Percentiles rank a stretch among this genome's conserved stretches.
Evolutionary conservation across 1,284 basidiomycete genomes (phyloP).

Genomic region (Tausonia pullulans): DNA sequence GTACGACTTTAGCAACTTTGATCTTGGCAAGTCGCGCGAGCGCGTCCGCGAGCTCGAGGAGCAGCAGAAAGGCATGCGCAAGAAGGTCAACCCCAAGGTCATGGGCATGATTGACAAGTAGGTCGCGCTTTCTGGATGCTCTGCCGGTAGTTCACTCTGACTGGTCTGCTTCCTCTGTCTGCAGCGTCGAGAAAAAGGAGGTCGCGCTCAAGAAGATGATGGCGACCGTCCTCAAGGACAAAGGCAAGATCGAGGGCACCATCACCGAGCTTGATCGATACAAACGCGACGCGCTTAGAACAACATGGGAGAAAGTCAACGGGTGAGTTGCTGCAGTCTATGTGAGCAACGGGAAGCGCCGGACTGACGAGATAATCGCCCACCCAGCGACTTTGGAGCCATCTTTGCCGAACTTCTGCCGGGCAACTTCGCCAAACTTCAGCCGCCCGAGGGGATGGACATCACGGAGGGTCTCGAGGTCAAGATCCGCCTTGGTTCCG

Average conservation of each 20-base stretch:
- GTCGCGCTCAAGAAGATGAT: slow-evolving; percentile 76
- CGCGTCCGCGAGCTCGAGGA: slow-evolving; percentile 67
- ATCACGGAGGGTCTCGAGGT: slow-evolving; percentile 92
- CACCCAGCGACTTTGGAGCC: slow-evolving; percentile 77
- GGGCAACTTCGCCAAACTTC: slow-evolving; percentile 91
- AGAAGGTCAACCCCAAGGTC: slow-evolving; percentile 91
- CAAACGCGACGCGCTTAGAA: slow-evolving; percentile 84
- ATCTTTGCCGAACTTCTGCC: slow-evolving; percentile 95
- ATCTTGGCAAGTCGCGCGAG: slow-evolving; percentile 53
- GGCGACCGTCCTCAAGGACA: slow-evolving; percentile 80
- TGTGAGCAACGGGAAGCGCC: no score
- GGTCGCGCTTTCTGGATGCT: slow-evolving; percentile 23
- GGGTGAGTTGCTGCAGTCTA: slow-evolving; percentile 42
- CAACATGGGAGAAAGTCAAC: slow-evolving; percentile 94
- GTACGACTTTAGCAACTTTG: slow-evolving; percentile 71
- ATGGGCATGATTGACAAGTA: slow-evolving; percentile 93
- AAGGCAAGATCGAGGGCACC: slow-evolving; percentile 89
- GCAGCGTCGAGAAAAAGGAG: slow-evolving; percentile 91
- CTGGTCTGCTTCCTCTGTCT: not conserved
- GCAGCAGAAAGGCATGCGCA: slow-evolving; percentile 76
- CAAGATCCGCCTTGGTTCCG: slow-evolving; percentile 83
- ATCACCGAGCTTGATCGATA: slow-evolving; percentile 88
- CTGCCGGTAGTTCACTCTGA: not conserved
- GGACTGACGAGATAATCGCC: no score
- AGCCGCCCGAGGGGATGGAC: slow-evolving; percentile 86